Conservation (phyloP, 768 basidiomycete genomes). For the Suillus cothurnatus region DNA sequence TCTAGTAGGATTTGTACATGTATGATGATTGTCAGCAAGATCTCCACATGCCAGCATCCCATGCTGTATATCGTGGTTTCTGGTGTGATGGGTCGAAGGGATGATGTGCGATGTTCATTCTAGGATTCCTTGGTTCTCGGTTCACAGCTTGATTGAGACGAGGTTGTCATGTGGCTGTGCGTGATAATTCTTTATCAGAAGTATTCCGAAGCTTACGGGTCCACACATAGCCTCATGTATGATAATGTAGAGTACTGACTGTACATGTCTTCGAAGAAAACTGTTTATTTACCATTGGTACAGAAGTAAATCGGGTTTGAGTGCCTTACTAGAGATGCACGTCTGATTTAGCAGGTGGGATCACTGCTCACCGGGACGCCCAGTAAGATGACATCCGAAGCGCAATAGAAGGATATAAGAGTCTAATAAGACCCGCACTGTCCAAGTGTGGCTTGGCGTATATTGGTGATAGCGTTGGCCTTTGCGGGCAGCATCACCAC, state of each 20-base stretch:
- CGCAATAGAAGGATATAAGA: background rate
- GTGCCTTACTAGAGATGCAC: background rate
- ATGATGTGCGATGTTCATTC: slow-evolving; percentile 22
- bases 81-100: slow-evolving; percentile 19
- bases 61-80: slow-evolving; percentile 29
- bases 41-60: slow-evolving; percentile 24
- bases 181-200: slow-evolving; percentile 32
- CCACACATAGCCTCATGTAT: background rate
- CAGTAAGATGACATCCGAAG: background rate
- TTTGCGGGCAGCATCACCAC: background rate
- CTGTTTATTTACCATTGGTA: slow-evolving; percentile 4
- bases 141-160: slow-evolving; percentile 18
- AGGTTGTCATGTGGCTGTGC: slow-evolving; percentile 34
- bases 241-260: background rate
- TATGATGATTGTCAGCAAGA: slow-evolving; percentile 22
- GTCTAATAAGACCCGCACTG: too few species aligned
- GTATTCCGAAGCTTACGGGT: slow-evolving; percentile 1
- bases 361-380: background rate
- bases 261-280: slow-evolving; percentile 5
- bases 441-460: background rate
- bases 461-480: background rate
- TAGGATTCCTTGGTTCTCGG: slow-evolving; percentile 16
- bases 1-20: slow-evolving; percentile 23
- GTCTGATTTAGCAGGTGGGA: background rate
- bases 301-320: background rate